These are phyloP conservation scores for Ceratocystis cubensis DNA, from an alignment of 2,329 filamentous ascomycete species.

Conservation along the genomic window DNA sequence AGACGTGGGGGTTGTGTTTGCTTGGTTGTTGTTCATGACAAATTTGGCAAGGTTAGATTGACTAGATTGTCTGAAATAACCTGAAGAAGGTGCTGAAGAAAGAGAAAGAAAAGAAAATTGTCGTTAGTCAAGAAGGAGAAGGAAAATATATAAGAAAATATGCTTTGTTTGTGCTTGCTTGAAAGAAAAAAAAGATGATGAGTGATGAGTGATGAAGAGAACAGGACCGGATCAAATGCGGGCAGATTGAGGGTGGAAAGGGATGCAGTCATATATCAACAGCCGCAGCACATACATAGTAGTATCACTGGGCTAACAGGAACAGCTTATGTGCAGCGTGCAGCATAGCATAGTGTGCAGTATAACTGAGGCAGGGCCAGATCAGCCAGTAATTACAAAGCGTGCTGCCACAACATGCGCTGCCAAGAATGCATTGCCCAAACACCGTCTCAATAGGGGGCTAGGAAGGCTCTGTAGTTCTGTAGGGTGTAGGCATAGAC, in stretches of 20 bases:
- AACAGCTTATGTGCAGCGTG: background rate
- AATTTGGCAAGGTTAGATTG: constrained; percentile 34
- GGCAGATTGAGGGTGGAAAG: constrained; percentile 1
- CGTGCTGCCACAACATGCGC: background rate
- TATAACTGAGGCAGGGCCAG: background rate
- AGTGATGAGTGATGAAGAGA: background rate
- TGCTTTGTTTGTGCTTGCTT: background rate
- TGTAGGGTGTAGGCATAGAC: background rate
- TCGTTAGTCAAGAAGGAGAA: background rate
- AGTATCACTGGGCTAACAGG: background rate
- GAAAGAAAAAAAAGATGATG: background rate
- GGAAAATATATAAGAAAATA: background rate
- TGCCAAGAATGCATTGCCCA: constrained; percentile 13
- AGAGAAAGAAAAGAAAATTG: background rate
- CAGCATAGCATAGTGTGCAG: background rate
- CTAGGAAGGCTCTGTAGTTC: constrained; percentile 10
- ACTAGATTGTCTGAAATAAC: constrained; percentile 29
- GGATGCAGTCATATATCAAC: constrained; percentile 7
- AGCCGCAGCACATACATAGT: background rate
- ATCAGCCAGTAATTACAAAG: constrained; percentile 12
- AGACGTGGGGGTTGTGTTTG: constrained; percentile 22
- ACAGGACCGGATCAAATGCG: background rate
- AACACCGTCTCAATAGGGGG: constrained; percentile 5
- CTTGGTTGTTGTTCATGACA: constrained; percentile 34
- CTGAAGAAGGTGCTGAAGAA: constrained; percentile 8